Base-by-base conservation (phyloP, 371 early-diverging fungal species). In the Syncephalis plumigaleata region DNA sequence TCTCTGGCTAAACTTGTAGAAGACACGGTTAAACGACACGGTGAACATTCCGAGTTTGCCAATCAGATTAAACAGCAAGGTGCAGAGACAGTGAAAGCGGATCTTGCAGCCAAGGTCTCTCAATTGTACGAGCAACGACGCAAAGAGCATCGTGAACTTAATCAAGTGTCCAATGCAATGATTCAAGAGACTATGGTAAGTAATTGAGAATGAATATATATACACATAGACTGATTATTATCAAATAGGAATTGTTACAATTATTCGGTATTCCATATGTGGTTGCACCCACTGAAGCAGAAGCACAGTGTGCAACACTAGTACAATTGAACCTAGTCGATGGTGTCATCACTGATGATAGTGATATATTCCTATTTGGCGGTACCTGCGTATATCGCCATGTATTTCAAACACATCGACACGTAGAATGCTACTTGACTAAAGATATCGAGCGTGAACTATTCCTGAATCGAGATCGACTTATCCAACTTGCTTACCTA, bases 301-400 rank as follows among this genome's bases (percentile, higher is more conserved):
- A 99, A 60, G 81, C 93, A 0, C 96, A 98, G 62, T 99, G 98
- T 58, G 98, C 95, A 0, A 75, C 68, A 47, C 65, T 99, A 18
- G 61, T 72, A 1, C 44, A 56, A 0, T 53, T 68, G 2, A 61
- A 65, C 0, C 67, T 93, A 9, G 92, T 97, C 0, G 97, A 99
- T 55, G 99, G 98, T 0, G 87, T 99, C 36, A 75, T 99, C 38
- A 93, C 98, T 0, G 99, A 99, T 58, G 99, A 99, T 55, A 90
- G 89, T 20, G 99, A 99, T 64, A 88, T 97, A 2, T 87, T 99
- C 53, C 62, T 98, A 22, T 98, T 98, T 75, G 98, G 98, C 17
- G 90, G 80, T 0, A 65, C 64, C n/a, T 61, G 66, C 2, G 77
- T 99, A 1, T 98, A 89, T 59, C 89, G 84, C 55, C 89, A 99